These are phyloP conservation scores for Plectosphaerella sp. DNA, from an alignment of 2,329 filamentous ascomycete genomes.

Conservation along the genomic window DNA sequence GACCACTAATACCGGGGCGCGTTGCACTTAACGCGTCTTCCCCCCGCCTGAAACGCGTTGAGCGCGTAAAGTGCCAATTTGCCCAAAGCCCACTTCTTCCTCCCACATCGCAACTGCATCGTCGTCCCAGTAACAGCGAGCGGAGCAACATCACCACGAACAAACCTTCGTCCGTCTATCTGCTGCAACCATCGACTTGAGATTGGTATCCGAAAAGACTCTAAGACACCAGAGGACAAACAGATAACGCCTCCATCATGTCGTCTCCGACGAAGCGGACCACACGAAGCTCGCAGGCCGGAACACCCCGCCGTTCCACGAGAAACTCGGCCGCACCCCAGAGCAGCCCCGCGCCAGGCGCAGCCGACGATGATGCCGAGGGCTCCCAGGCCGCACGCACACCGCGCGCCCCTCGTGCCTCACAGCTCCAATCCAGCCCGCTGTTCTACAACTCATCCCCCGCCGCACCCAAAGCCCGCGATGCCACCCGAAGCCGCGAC, in stretches of 20 bases:
- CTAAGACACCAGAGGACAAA: not conserved
- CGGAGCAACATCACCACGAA: not conserved
- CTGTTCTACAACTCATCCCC: conserved; percentile 64
- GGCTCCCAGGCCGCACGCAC: conserved; percentile 28
- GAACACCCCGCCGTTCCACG: conserved; percentile 32
- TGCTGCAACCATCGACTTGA: too few relatives aligned
- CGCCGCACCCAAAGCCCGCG: conserved; percentile 9
- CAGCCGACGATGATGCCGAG: conserved; percentile 8
- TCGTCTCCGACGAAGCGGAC: conserved; percentile 39
- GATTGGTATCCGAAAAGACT: too few relatives aligned
- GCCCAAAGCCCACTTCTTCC: not conserved
- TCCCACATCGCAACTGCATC: not conserved
- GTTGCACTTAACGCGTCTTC: conserved; percentile 5
- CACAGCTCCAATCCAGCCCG: conserved; percentile 69
- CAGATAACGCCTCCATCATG: conserved; percentile 22
- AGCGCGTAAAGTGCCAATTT: conserved; percentile 6
- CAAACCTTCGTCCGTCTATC: too few relatives aligned
- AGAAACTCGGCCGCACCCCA: conserved; percentile 28
- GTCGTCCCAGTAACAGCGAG: not conserved
- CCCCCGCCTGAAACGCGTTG: conserved; percentile 2
- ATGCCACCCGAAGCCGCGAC: conserved; percentile 26
- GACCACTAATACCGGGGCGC: not conserved
- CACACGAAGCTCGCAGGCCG: conserved; percentile 47
- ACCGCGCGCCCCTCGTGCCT: conserved; percentile 39
- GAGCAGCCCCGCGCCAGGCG: conserved; percentile 35